Evolutionary conservation across 495 filamentous ascomycete genomes (phyloP).

Genomic region (Aspergillus ostianus): DNA sequence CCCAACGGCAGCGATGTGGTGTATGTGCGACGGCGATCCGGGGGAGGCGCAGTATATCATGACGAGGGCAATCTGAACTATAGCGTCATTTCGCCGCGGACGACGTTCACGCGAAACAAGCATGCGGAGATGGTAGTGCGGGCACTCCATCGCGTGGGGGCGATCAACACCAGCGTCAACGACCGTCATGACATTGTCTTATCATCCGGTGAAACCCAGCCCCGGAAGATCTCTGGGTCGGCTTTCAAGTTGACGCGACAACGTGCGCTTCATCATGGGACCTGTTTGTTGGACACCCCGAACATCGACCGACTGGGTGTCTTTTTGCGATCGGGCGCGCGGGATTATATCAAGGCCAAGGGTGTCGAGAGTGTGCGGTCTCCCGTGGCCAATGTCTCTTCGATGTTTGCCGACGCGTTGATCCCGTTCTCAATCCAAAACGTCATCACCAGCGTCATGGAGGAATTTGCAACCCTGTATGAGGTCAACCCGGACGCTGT

Average conservation of each 20-base stretch:
- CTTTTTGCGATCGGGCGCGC: slow-evolving; percentile 71
- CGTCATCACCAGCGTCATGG: slow-evolving; percentile 36
- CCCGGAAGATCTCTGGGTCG: slow-evolving; percentile 84
- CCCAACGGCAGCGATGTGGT: slow-evolving; percentile 41
- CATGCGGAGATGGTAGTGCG: slow-evolving; percentile 89
- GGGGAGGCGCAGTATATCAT: slow-evolving; percentile 92
- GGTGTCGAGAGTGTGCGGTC: slow-evolving; percentile 94
- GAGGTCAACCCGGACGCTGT: slow-evolving; percentile 29
- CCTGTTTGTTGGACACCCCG: slow-evolving; percentile 71
- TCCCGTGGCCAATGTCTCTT: slow-evolving; percentile 73
- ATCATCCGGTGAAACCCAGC: slow-evolving; percentile 32
- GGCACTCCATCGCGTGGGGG: slow-evolving; percentile 57
- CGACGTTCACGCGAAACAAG: slow-evolving; percentile 73
- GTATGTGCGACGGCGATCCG: slow-evolving; percentile 78
- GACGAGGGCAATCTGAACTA: slow-evolving; percentile 92
- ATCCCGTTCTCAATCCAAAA: slow-evolving; percentile 35
- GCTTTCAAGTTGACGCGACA: slow-evolving; percentile 85
- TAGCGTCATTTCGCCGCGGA: slow-evolving; percentile 77
- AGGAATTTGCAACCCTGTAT: slow-evolving; percentile 36
- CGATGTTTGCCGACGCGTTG: slow-evolving; percentile 35
- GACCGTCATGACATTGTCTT: slow-evolving; percentile 91
- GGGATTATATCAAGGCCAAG: slow-evolving; percentile 69
- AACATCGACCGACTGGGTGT: slow-evolving; percentile 63
- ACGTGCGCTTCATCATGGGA: slow-evolving; percentile 86
- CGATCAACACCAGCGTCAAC: slow-evolving; percentile 66